A percentile compares a stretch with the other conserved stretches of the same genome.
These are phyloP conservation scores for Microsporum canis DNA, from an alignment of 2,329 filamentous ascomycete genomes.

Conservation along the genomic window DNA sequence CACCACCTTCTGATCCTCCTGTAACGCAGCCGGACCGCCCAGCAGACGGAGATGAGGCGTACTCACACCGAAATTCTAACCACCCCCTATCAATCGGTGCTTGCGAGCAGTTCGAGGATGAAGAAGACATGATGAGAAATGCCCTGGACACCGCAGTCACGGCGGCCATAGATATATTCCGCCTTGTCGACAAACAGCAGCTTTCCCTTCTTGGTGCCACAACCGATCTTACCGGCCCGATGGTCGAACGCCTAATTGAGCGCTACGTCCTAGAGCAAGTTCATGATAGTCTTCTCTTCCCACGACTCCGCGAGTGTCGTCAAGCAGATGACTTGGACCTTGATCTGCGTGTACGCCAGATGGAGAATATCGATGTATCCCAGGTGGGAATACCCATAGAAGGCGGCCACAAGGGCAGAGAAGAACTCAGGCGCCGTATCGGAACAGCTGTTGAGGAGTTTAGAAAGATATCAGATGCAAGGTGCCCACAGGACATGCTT, in stretches of 20 bases:
- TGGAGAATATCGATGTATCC: slow-evolving; percentile 87
- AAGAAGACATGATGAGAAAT: slow-evolving; percentile 80
- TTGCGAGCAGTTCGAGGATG: slow-evolving; percentile 68
- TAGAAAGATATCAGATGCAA: slow-evolving; percentile 65
- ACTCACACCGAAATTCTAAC: slow-evolving; percentile 23
- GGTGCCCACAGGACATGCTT: slow-evolving; percentile 81
- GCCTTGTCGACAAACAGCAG: slow-evolving; percentile 90
- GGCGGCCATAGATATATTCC: slow-evolving; percentile 87
- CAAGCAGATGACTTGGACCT: slow-evolving; percentile 74
- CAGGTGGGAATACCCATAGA: slow-evolving; percentile 85
- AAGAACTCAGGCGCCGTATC: slow-evolving; percentile 66
- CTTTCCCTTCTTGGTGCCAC: slow-evolving; percentile 82
- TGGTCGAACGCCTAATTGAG: slow-evolving; percentile 90
- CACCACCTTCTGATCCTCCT: slow-evolving; percentile 45
- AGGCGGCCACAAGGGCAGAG: slow-evolving; percentile 64
- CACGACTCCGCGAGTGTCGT: slow-evolving; percentile 65
- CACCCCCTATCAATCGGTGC: slow-evolving; percentile 41
- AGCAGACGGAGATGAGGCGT: slow-evolving; percentile 29
- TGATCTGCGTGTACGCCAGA: slow-evolving; percentile 80
- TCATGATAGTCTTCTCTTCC: slow-evolving; percentile 73
- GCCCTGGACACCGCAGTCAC: slow-evolving; percentile 88
- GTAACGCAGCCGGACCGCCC: slow-evolving; percentile 33
- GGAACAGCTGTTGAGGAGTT: slow-evolving; percentile 77
- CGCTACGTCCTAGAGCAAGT: slow-evolving; percentile 89
- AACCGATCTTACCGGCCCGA: slow-evolving; percentile 80